Evolutionary conservation across 2,329 filamentous ascomycete species (phyloP), one percentile per base, ranked within the genome.

Genomic region (Fusarium begoniae): DNA sequence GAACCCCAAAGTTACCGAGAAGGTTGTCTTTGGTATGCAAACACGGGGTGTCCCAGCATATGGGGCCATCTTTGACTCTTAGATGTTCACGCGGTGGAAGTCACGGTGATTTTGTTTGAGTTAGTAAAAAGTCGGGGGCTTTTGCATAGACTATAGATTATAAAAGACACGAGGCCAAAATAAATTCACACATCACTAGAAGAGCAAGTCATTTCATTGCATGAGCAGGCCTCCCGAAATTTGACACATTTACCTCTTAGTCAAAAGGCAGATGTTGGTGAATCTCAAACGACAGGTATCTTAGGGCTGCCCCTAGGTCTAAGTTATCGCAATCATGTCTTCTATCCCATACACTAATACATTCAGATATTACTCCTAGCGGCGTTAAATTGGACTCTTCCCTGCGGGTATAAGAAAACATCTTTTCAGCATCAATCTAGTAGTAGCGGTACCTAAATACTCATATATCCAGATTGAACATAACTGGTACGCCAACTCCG

Each of bases 31-130:
- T 13, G 64, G 66, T 1, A 69, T 69, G 66, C 66, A 69, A 37
- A 69, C 64, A 5, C 26, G 66, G 0, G 66, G 66, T 1, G 24
- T 69, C 12, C 35, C 48, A 3, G 66, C 66, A 11, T 69, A 63
- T 40, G 66, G 66, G 2, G 66, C 66, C 3, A 69, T 69, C 4
- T 69, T 69, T 4, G 66, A 69, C 44, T 69, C 66, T 35, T 66
- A 45, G n/a, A 28, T 2, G 24, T 5, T 18, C 11, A 38, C 37
- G 18, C 37, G 37, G 37, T 6, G 5, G 50, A 8, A 17, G 17
- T 38, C n/a, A 7, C 13, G 10, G 18, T 38, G 13, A 9, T 38
- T 11, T 26, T 38, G 7, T 9, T n/a, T 13, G 8, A 20, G 11
- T 26, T 17, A n/a, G 1, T 24, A 32, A 30, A 53, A 2, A 13